A percentile compares a stretch with the other conserved stretches of the same genome.
Conservation (phyloP, 2,329 filamentous ascomycete species). For the Aspergillus sp. region DNA sequence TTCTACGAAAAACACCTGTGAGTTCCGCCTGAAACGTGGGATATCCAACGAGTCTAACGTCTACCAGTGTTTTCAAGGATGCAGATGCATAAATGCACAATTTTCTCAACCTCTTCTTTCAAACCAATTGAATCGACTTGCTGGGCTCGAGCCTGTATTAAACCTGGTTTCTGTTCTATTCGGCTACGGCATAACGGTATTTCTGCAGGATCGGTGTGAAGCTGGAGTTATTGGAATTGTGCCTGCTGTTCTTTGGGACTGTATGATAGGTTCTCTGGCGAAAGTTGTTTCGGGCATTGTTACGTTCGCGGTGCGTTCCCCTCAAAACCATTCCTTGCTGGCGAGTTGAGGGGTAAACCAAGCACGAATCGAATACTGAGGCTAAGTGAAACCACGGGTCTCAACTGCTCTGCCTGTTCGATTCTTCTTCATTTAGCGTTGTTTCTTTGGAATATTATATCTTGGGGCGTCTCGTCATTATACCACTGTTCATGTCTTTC, state of each 20-base stretch:
- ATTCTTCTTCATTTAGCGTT: not conserved
- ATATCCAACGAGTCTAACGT: conserved; percentile 17
- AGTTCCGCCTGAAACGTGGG: conserved; percentile 17
- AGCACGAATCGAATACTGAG: not conserved
- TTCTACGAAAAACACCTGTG: conserved; percentile 52
- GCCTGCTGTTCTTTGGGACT: conserved; percentile 1
- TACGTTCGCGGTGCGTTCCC: not conserved
- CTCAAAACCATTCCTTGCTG: not conserved
- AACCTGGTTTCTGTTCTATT: not conserved
- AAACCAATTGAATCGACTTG: not conserved
- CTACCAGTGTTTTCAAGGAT: conserved; percentile 38
- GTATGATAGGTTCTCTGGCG: conserved; percentile 11
- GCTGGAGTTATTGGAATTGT: conserved; percentile 8
- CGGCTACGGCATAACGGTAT: not conserved
- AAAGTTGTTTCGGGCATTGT: not conserved
- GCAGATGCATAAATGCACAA: conserved; percentile 22
- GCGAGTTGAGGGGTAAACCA: not conserved
- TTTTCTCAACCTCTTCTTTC: not conserved
- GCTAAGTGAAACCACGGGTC: not conserved
- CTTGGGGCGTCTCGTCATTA: not conserved
- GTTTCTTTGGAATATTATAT: not conserved
- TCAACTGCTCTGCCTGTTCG: not conserved
- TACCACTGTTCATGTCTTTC: conserved; percentile 2
- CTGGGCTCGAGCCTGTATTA: not conserved
- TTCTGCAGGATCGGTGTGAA: conserved; percentile 16